Evolutionary conservation across 805 yeast species (phyloP).

Genomic region (Isabelozyma pseudorhagii): DNA sequence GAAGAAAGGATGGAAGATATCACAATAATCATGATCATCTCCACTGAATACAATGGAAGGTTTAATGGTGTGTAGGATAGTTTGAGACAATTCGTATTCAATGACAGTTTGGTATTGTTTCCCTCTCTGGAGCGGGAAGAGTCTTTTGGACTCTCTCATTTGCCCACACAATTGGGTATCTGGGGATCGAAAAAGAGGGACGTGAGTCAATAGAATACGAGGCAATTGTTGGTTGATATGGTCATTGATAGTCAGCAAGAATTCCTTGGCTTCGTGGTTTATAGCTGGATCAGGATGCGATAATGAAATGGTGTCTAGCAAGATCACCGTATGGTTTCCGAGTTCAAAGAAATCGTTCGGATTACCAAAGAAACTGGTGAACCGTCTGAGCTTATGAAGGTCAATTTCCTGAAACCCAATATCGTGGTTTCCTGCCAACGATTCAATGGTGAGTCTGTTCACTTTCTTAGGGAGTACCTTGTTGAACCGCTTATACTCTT

Average conservation of each 20-base stretch:
- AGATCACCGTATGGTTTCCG: constrained; percentile 68
- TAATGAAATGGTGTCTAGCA: constrained; percentile 80
- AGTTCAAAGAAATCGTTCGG: constrained; percentile 53
- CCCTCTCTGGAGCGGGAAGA: constrained; percentile 72
- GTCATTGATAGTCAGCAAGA: constrained; percentile 39
- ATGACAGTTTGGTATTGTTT: constrained; percentile 89
- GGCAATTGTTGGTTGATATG: constrained; percentile 41
- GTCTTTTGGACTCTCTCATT: constrained; percentile 60
- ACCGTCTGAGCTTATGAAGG: constrained; percentile 55
- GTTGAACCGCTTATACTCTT: constrained; percentile 68
- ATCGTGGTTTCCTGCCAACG: constrained; percentile 91
- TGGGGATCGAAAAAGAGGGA: constrained; percentile 77
- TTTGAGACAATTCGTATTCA: constrained; percentile 54
- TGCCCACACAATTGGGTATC: constrained; percentile 69
- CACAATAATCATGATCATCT: constrained; percentile 97
- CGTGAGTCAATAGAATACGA: constrained; percentile 75
- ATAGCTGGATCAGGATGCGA: constrained; percentile 51
- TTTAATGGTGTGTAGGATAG: constrained; percentile 52
- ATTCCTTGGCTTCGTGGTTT: constrained; percentile 49
- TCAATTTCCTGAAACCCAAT: constrained; percentile 86
- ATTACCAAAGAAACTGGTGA: constrained; percentile 70
- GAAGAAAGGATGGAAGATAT: constrained; percentile 51
- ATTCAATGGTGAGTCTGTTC: constrained; percentile 34
- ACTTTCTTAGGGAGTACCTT: constrained; percentile 58
- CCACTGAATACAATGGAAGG: constrained; percentile 83